Evolutionary conservation across 345 rosid species (phyloP).

Genomic region (Linum lewisii): DNA sequence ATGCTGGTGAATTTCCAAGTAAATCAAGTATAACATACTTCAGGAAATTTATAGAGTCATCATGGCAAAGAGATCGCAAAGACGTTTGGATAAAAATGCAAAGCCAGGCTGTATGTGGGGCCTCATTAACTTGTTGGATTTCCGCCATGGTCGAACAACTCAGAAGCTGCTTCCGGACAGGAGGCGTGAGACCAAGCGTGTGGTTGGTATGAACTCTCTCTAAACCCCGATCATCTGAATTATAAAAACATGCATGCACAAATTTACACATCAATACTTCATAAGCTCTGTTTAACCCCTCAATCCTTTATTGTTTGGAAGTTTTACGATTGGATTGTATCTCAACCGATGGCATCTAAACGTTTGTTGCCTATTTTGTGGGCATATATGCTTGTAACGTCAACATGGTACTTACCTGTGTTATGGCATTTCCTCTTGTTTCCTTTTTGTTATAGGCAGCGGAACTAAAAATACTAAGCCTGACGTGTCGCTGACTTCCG

Average conservation of each 20-base stretch:
- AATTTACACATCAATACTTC: background rate
- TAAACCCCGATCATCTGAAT: background rate
- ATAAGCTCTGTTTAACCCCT: too few relatives aligned
- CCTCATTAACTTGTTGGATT: constrained; percentile 66
- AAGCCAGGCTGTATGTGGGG: constrained; percentile 84
- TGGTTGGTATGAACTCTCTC: constrained; percentile 31
- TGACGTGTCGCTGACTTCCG: background rate
- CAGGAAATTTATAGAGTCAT: background rate
- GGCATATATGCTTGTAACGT: background rate
- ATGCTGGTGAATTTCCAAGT: background rate
- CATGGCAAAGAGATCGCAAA: constrained; percentile 51
- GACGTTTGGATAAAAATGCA: constrained; percentile 39
- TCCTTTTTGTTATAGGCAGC: background rate
- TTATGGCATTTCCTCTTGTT: background rate
- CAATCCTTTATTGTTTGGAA: too few relatives aligned
- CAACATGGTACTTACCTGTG: background rate
- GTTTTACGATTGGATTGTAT: background rate
- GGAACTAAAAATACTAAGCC: background rate
- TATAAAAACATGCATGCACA: too few relatives aligned
- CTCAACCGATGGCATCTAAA: too few relatives aligned
- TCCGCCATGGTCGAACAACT: constrained; percentile 59
- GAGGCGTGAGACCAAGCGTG: constrained; percentile 37
- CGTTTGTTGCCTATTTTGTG: too few relatives aligned
- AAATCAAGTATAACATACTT: background rate
- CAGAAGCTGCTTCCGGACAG: constrained; percentile 63